Percentiles rank a stretch among this genome's conserved stretches.
These are phyloP conservation scores for Apiotrichum gracile DNA, from an alignment of 1,284 basidiomycete species.

Conservation along the genomic window DNA sequence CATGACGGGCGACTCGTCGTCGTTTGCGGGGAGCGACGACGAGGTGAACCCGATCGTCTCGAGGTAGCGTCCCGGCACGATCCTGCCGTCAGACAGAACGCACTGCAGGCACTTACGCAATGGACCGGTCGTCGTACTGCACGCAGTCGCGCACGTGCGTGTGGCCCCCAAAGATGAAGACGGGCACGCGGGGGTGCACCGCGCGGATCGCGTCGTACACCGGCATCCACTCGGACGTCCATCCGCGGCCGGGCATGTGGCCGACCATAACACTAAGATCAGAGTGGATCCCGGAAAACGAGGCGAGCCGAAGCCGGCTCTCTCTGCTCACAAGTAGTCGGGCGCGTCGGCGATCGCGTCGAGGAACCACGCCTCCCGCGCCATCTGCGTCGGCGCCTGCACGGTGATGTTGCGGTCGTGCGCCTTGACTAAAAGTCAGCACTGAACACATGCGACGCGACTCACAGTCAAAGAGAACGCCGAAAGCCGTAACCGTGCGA, in stretches of 20 bases:
- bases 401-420: constrained; percentile 59
- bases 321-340: constrained; percentile 58
- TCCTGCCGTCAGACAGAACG: constrained; percentile 50
- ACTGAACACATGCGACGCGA: neutral
- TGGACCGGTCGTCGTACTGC: constrained; percentile 47
- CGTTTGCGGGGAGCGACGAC: constrained; percentile 24
- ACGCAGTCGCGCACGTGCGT: constrained; percentile 71
- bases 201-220: constrained; percentile 68
- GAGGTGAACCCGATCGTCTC: constrained; percentile 66
- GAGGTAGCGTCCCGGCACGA: constrained; percentile 80
- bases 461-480: constrained; percentile 63
- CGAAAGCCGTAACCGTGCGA: constrained; percentile 66
- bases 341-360: constrained; percentile 73
- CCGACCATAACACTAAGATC: constrained; percentile 24
- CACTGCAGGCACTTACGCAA: constrained; percentile 31
- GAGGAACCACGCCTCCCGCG: constrained; percentile 61
- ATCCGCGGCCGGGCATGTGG: constrained; percentile 45
- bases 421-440: constrained; percentile 28
- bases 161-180: constrained; percentile 73
- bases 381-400: constrained; percentile 65
- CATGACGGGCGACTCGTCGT: constrained; percentile 36
- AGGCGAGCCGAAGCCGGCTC: no score
- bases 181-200: constrained; percentile 65
- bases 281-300: neutral
- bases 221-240: constrained; percentile 55